These are phyloP conservation scores for Vitis hybrid DNA, from an alignment of 177 flowering plant species.

Conservation along the genomic window DNA sequence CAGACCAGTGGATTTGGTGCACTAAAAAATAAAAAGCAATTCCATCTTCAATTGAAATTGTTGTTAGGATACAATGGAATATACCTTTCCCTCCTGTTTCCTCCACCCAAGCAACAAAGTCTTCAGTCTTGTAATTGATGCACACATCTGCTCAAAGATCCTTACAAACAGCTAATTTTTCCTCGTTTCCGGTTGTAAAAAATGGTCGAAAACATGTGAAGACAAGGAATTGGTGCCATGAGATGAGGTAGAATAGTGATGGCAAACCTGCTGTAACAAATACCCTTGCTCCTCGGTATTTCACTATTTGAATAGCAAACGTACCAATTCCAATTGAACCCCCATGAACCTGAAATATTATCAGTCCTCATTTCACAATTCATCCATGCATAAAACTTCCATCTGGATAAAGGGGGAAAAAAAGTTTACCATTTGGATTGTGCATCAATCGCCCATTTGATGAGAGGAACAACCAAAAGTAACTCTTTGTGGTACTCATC, in stretches of 20 bases:
- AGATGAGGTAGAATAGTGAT: background rate
- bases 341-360: conserved; percentile 69
- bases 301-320: conserved; percentile 92
- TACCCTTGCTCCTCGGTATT: conserved; percentile 29
- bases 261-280: conserved; percentile 83
- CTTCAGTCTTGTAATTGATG: conserved; percentile 93
- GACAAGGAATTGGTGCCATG: background rate
- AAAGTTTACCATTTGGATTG: background rate
- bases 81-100: conserved; percentile 88
- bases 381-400: background rate
- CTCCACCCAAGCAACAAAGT: conserved; percentile 66
- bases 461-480: background rate
- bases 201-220: conserved; percentile 1
- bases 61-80: background rate
- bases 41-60: too few relatives aligned
- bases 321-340: conserved; percentile 95
- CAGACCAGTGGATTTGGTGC: too few relatives aligned
- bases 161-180: conserved; percentile 32
- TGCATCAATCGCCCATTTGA: background rate
- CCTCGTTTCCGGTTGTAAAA: too few relatives aligned
- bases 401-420: background rate
- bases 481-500: background rate
- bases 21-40: too few relatives aligned
- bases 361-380: background rate
- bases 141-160: conserved; percentile 90